Conservation (phyloP, 345 rosid genomes). For the Turritis glabra region DNA sequence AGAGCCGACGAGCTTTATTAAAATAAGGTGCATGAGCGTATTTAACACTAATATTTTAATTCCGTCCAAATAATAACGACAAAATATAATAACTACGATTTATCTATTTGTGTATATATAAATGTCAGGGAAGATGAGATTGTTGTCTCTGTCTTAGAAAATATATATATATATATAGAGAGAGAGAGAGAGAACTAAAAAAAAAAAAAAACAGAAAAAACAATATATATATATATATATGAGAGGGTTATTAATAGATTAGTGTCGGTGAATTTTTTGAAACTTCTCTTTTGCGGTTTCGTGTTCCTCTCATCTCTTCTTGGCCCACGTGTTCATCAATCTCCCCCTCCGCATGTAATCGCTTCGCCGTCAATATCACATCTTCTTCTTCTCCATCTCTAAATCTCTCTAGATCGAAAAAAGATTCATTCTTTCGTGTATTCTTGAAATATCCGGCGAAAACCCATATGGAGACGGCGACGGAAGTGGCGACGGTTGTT, state of each 20-base stretch:
- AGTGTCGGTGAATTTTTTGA: conserved; percentile 44
- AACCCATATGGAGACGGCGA: conserved; percentile 45
- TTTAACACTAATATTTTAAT: conserved; percentile 25
- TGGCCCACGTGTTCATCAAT: conserved; percentile 44
- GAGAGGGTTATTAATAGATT: conserved; percentile 22
- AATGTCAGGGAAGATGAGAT: conserved; percentile 41
- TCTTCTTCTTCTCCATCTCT: neutral
- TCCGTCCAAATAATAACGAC: conserved; percentile 38
- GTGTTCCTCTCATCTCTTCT: conserved; percentile 40
- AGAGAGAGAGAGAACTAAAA: neutral
- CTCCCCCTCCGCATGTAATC: conserved; percentile 39
- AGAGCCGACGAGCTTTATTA: conserved; percentile 29
- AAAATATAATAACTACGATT: conserved; percentile 16
- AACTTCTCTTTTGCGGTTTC: conserved; percentile 39
- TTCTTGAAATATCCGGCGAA: conserved; percentile 19
- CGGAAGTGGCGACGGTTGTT: conserved; percentile 32
- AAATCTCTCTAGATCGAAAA: conserved; percentile 9
- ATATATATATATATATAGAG: conserved; percentile 4
- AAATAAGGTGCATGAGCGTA: conserved; percentile 37
- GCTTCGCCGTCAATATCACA: conserved; percentile 42
- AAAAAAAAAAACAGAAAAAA: neutral
- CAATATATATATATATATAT: neutral
- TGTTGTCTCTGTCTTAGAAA: conserved; percentile 42
- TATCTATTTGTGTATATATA: conserved; percentile 25
- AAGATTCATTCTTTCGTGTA: neutral